These are phyloP conservation scores for Glomus cerebriforme DNA, from an alignment of 192 early-diverging fungal species.

Conservation along the genomic window DNA sequence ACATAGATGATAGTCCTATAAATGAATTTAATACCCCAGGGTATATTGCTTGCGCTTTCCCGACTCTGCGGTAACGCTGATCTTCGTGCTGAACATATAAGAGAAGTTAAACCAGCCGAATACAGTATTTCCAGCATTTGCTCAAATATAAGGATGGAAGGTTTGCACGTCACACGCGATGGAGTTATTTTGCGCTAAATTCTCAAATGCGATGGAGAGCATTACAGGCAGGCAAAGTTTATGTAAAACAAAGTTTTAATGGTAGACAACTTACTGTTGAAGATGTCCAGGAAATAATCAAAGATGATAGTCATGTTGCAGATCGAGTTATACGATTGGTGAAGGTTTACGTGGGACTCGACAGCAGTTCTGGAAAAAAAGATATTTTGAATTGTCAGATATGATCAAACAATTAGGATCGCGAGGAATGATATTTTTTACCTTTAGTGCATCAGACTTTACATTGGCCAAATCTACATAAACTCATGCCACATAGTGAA, in stretches of 20 bases:
- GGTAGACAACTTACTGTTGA: not conserved
- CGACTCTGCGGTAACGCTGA: not conserved
- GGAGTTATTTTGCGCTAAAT: slow-evolving; percentile 6
- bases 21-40: slow-evolving; percentile 4
- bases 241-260: too few species aligned
- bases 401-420: not conserved
- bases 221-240: slow-evolving; percentile 8
- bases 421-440: slow-evolving; percentile 12
- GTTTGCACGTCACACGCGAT: not conserved
- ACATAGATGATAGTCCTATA: not conserved
- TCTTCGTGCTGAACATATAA: not conserved
- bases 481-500: not conserved
- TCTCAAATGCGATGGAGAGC: slow-evolving; percentile 1
- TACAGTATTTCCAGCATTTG: slow-evolving; percentile 4
- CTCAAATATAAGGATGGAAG: slow-evolving; percentile 17
- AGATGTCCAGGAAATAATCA: not conserved
- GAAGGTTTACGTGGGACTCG: not conserved
- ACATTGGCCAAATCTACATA: not conserved
- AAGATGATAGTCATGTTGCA: not conserved
- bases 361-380: not conserved
- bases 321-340: not conserved
- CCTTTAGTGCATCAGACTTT: too few species aligned
- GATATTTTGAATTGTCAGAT: not conserved
- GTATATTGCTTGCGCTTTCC: not conserved
- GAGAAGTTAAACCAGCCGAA: not conserved